These are phyloP conservation scores for Mycena belliarum DNA, from an alignment of 768 basidiomycete species.

Conservation along the genomic window DNA sequence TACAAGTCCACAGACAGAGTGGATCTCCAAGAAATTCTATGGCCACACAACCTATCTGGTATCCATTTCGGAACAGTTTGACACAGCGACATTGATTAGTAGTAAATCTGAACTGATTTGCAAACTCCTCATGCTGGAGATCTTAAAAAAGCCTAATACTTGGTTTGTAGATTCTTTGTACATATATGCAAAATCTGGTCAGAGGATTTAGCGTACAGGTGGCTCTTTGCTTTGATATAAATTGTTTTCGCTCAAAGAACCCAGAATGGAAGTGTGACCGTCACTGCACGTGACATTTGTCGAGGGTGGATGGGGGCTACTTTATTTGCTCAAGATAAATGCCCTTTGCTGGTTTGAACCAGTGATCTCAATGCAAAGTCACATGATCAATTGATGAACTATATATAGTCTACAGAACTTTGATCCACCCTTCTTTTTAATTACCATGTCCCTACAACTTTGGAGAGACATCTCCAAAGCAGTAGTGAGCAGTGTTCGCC, in stretches of 20 bases:
- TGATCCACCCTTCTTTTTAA: too few relatives aligned
- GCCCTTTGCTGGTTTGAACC: too few relatives aligned
- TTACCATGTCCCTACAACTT: too few relatives aligned
- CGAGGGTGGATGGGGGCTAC: slow-evolving; percentile 2
- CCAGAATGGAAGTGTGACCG: slow-evolving; percentile 5
- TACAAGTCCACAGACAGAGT: neutral
- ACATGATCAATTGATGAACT: too few relatives aligned
- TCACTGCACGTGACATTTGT: slow-evolving; percentile 3
- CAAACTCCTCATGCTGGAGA: neutral
- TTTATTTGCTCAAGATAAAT: too few relatives aligned
- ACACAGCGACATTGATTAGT: neutral
- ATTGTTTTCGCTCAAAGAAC: neutral
- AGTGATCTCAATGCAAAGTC: too few relatives aligned
- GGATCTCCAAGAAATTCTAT: neutral
- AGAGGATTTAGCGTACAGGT: neutral
- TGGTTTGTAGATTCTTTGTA: neutral
- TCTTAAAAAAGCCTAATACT: neutral
- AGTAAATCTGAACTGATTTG: too few relatives aligned
- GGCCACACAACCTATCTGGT: neutral
- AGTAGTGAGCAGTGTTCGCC: too few relatives aligned
- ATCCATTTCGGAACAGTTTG: neutral
- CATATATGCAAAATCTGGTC: slow-evolving; percentile 1
- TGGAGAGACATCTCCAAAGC: too few relatives aligned
- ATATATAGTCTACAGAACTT: too few relatives aligned
- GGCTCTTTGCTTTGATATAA: neutral